Evolutionary conservation across 2,329 filamentous ascomycete genomes (phyloP).

Genomic region (Fusarium albosuccineum): DNA sequence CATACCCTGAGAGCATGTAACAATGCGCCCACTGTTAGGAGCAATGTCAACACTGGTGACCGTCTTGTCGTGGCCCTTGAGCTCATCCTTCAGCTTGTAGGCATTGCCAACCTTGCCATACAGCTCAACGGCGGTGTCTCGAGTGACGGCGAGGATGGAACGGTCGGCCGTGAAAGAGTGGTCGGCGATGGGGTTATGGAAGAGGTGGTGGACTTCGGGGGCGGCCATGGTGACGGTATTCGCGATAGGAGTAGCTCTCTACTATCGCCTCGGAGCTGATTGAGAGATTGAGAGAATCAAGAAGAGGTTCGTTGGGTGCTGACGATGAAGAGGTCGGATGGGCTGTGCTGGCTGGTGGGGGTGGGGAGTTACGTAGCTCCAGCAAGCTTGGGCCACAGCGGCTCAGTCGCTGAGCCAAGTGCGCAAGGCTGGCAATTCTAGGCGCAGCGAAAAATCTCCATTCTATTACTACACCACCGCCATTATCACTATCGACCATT

Average conservation of each 20-base stretch:
- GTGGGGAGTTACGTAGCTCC: conserved; percentile 47
- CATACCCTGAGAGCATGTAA: conserved; percentile 94
- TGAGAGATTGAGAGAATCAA: conserved; percentile 33
- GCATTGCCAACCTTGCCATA: conserved; percentile 80
- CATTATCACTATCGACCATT: conserved; percentile 23
- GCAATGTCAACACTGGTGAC: conserved; percentile 98
- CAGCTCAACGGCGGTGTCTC: conserved; percentile 90
- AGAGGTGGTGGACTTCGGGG: conserved; percentile 95
- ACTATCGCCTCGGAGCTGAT: conserved; percentile 75
- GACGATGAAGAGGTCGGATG: conserved; percentile 31
- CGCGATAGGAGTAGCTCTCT: conserved; percentile 81
- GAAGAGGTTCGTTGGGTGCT: conserved; percentile 31
- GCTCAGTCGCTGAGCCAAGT: conserved; percentile 15
- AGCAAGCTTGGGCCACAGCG: conserved; percentile 46
- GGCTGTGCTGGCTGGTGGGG: conserved; percentile 41
- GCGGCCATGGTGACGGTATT: conserved; percentile 74
- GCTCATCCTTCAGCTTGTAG: conserved; percentile 89
- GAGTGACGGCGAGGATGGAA: conserved; percentile 87
- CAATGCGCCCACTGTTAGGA: conserved; percentile 89
- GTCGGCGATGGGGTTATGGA: conserved; percentile 95
- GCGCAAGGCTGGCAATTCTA: conserved; percentile 41
- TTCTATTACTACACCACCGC: conserved; percentile 37
- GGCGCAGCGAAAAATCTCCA: conserved; percentile 47
- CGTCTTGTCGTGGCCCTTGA: conserved; percentile 97
- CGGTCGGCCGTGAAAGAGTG: conserved; percentile 98